Evolutionary conservation across 768 basidiomycete species (phyloP), one percentile per base, ranked within the genome.

Genomic region (Gloeophyllum trabeum): DNA sequence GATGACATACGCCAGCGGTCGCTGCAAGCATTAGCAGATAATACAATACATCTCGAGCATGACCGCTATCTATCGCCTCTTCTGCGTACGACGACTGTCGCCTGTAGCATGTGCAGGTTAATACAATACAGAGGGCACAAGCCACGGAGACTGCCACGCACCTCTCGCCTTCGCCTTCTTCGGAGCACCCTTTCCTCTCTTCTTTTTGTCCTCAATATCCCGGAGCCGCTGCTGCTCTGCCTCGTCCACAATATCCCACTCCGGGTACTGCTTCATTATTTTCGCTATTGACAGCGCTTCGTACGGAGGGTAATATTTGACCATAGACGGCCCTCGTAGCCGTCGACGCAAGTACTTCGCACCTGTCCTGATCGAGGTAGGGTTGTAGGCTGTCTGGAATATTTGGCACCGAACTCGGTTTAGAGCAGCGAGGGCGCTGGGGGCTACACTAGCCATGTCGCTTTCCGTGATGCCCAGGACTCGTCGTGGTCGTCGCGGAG

Each of bases 301-400:
- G n/a, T n/a, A n/a, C n/a, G n/a, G n/a, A 0, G 84, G 85, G 62
- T 93, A 92, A 65, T 97, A 97, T 4, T 73, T 65, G 48, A 82
- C 56, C 81, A 96, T 86, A 21, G 88, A 73, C 0, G 90, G 90
- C 0, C 93, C 94, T 0, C 81, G 76, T 25, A 97, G 75, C 14
- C 83, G 71, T 12, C 74, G 69, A 16, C 83, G 79, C 36, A 97
- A 77, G 64, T 94, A 91, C 64, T 97, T 97, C 21, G 90, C 83
- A 14, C 94, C 94, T 0, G 86, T 92, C 14, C 93, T 80, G 12
- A 76, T 57, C 21, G 74, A 75, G 2, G 71, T 71, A 0, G 93
- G 93, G 61, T 97, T 97, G 63, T 85, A 90, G 3, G 82, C 68
- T 6, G 89, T 94, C 54, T 90, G 76, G 55, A 97, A 94, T 41